Percentiles rank a stretch among this genome's conserved stretches.
phyloP scores from a whole-genome alignment of 345 rosid species.

The Pugionium cornutum region DNA sequence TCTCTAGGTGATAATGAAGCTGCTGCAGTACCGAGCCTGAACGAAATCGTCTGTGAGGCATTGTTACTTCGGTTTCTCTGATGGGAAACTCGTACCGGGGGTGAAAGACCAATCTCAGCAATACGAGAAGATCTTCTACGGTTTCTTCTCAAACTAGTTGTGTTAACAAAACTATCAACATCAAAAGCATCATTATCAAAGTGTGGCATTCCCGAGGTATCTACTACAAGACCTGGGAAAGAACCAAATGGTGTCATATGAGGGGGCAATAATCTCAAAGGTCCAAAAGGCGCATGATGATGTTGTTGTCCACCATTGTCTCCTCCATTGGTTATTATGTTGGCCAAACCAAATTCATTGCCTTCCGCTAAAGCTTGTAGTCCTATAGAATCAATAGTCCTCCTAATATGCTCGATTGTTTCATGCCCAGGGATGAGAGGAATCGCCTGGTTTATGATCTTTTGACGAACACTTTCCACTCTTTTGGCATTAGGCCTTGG shows the following conservation, averaged over 20 bases:
- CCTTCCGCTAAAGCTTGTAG: constrained; percentile 37
- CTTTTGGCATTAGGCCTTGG: constrained; percentile 57
- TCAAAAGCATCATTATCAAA: constrained; percentile 35
- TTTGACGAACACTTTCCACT: constrained; percentile 55
- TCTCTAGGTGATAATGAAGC: constrained; percentile 27
- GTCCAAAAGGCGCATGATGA: constrained; percentile 28
- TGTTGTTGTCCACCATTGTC: constrained; percentile 14
- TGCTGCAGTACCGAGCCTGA: constrained; percentile 15
- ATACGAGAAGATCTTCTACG: constrained; percentile 30
- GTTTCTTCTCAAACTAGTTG: constrained; percentile 37
- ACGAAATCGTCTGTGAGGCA: constrained; percentile 32
- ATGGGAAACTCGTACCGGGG: constrained; percentile 14
- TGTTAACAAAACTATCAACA: constrained; percentile 44
- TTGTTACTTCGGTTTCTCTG: constrained; percentile 34
- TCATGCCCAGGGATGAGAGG: constrained; percentile 42
- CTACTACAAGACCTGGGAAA: constrained; percentile 46
- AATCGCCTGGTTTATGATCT: constrained; percentile 38
- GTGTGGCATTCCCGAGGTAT: constrained; percentile 38
- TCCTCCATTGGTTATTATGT: constrained; percentile 32
- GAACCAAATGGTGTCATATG: constrained; percentile 41
- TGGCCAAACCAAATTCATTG: constrained; percentile 31
- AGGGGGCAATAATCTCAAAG: constrained; percentile 40
- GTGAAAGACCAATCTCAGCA: constrained; percentile 39
- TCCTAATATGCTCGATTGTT: constrained; percentile 43
- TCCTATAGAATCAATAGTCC: constrained; percentile 42